These are phyloP conservation scores for Epithemia pelagica DNA, from an alignment of 108 stramenopile genomes.

Conservation along the genomic window DNA sequence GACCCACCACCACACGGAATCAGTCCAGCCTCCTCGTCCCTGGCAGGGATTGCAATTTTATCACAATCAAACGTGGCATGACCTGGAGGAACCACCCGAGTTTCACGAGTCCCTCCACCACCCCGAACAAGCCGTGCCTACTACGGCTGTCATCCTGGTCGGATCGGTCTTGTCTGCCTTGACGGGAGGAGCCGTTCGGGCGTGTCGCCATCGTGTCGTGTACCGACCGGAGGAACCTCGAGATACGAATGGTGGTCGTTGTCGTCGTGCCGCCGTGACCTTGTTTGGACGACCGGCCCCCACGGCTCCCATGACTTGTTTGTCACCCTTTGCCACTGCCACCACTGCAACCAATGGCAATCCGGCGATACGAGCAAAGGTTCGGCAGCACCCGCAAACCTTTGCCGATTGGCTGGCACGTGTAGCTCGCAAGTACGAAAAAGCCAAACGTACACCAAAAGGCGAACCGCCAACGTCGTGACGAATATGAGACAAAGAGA, in stretches of 20 bases:
- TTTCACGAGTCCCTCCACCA: neutral
- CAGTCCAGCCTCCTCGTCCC: neutral
- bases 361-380: no score
- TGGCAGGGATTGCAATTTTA: neutral
- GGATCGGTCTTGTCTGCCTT: conserved; percentile 66
- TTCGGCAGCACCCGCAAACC: no score
- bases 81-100: neutral
- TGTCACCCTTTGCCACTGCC: neutral
- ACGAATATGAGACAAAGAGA: no score
- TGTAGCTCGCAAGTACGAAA: neutral
- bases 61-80: neutral
- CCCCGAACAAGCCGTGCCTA: conserved; percentile 18
- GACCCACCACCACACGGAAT: neutral
- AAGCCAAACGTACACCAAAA: no score
- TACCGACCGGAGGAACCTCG: conserved; percentile 14
- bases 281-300: conserved; percentile 65
- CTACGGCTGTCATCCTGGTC: conserved; percentile 62
- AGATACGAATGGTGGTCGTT: neutral
- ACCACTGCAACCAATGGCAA: neutral
- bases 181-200: conserved; percentile 43
- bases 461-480: no score
- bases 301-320: conserved; percentile 23
- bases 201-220: conserved; percentile 58
- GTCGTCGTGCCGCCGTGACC: conserved; percentile 55
- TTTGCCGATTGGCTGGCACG: neutral